Evolutionary conservation across 2,329 filamentous ascomycete genomes (phyloP).

Genomic region (Erysiphe pulchra): DNA sequence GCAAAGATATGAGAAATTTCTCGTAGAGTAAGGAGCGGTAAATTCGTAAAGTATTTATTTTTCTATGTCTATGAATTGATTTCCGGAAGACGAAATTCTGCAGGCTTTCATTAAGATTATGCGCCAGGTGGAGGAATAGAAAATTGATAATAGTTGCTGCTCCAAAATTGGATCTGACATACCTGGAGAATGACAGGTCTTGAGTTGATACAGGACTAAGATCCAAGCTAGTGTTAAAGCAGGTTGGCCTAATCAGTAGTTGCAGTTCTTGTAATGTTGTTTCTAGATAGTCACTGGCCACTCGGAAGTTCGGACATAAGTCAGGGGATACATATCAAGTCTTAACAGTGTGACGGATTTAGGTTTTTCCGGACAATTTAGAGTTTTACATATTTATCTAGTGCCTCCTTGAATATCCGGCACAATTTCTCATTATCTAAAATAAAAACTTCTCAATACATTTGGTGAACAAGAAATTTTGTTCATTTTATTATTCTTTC

Average conservation of each 20-base stretch:
- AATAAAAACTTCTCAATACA: too few relatives aligned
- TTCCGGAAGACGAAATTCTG: not conserved
- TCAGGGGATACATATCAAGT: not conserved
- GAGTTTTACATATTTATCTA: not conserved
- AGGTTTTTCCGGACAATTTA: not conserved
- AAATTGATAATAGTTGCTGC: not conserved
- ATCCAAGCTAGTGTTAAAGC: not conserved
- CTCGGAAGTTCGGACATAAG: not conserved
- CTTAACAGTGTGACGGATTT: not conserved
- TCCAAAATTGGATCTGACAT: not conserved
- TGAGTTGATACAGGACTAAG: not conserved
- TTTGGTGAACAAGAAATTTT: too few relatives aligned
- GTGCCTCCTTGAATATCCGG: too few relatives aligned
- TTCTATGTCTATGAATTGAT: not conserved
- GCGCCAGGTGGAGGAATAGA: not conserved
- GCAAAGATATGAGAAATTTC: not conserved
- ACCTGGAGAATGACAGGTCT: not conserved
- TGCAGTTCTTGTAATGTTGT: not conserved
- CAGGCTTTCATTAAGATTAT: not conserved
- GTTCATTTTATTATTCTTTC: too few relatives aligned
- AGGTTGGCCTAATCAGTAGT: not conserved
- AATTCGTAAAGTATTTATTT: not conserved
- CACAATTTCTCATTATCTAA: too few relatives aligned
- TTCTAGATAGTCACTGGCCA: not conserved
- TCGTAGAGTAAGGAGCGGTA: not conserved